Base-by-base conservation (phyloP, 2,329 filamentous ascomycete species). In the Aspergillus hortae region DNA sequence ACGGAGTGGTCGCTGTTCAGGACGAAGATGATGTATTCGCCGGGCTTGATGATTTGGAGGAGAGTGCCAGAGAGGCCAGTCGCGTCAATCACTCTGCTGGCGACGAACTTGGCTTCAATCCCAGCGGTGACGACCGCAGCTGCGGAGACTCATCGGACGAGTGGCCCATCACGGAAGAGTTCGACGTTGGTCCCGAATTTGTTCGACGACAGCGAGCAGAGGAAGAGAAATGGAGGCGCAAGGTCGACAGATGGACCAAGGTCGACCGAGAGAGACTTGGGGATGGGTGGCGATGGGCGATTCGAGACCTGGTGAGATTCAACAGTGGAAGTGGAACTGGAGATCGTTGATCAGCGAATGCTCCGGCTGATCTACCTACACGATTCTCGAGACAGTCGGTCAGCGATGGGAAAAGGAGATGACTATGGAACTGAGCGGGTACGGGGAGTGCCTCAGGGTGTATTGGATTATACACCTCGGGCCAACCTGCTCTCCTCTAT, bases 161-260 rank as follows among this genome's bases (percentile, higher is more conserved):
- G 65, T 92, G 89, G 81, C 83, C 90, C 46, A 89, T 96, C 11
- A 90, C 90, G 48, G 94, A 99, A 72, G 94, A 99, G 68, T 99
- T 99, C 64, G 94, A 99, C 67, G 90, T 99, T 51, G 94, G 94
- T 0, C 94, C 92, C 3, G 90, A 95, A 69, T 99, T 97, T 67
- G 86, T 97, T 57, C 82, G 87, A 62, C 81, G 92, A 57, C 92
- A 97, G 67, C 82, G 89, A 54, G 90, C 92, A 64, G 94, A 99
- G 73, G 94, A 99, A 74, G 87, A 90, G 44, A 82, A 89, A 55
- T 99, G 94, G 94, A 82, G 87, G 60, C 86, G 86, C 69, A 92
- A 92, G 74, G 92, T 92, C 60, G 87, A 89, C 67, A 86, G 83
- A 64, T 99, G 94, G 94, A 83, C 92, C 57, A 81, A 81, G 47